These are phyloP conservation scores for Phytophthora constricta DNA, from an alignment of 352 stramenopile species.

Conservation along the genomic window DNA sequence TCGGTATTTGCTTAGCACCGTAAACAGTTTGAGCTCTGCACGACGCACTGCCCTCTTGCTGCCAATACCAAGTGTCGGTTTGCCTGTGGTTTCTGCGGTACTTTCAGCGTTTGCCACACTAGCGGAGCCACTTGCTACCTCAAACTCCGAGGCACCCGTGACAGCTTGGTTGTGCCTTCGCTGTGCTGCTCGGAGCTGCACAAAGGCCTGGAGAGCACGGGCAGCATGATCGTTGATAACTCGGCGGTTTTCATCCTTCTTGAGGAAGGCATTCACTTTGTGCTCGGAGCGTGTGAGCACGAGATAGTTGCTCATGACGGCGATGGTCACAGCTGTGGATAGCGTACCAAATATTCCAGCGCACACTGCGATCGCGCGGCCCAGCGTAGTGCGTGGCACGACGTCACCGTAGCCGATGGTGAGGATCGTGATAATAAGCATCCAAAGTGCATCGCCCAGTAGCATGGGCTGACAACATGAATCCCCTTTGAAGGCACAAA, in stretches of 20 bases:
- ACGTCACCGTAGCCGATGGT: constrained; percentile 80
- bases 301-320: constrained; percentile 77
- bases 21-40: constrained; percentile 70
- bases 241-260: constrained; percentile 70
- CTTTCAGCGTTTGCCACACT: constrained; percentile 4
- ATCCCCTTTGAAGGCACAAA: constrained; percentile 63
- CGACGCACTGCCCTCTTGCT: constrained; percentile 31
- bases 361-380: constrained; percentile 56
- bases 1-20: constrained; percentile 61
- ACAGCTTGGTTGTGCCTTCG: constrained; percentile 27
- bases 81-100: constrained; percentile 9
- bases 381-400: constrained; percentile 55
- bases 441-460: constrained; percentile 63
- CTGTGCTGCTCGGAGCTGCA: constrained; percentile 60
- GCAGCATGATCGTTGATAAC: constrained; percentile 69
- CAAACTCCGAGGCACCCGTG: not conserved
- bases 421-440: constrained; percentile 75
- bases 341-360: constrained; percentile 62
- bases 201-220: constrained; percentile 64
- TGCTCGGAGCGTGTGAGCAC: constrained; percentile 78
- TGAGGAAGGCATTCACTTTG: constrained; percentile 84
- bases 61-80: constrained; percentile 5
- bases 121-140: constrained; percentile 5
- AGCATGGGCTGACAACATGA: constrained; percentile 65
- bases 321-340: constrained; percentile 74